Evolutionary conservation across 2,329 filamentous ascomycete species (phyloP), one percentile per base, ranked within the genome.

Genomic region (Ophiostoma triangulosporum): DNA sequence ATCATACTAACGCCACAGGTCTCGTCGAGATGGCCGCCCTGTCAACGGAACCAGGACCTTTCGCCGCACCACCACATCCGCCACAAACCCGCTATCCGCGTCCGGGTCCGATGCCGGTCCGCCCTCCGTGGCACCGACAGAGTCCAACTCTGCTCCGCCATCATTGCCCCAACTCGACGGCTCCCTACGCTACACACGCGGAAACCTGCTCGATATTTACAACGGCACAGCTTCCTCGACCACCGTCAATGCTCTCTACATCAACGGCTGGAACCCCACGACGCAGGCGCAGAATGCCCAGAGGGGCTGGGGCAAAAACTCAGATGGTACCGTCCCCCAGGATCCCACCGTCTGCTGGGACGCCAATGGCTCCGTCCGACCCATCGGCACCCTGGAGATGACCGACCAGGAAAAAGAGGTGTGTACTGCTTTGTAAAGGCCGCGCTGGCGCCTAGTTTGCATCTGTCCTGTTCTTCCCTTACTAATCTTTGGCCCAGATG

Each of bases 291-390:
- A 88, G 61, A 81, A 83, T 64, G 62, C 75, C 67, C 61, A 78
- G 67, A 69, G 81, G 66, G 77, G 79, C 52, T 95, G 88, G 88
- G 86, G 86, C 51, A 88, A 90, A 66, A 76, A 74, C 60, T 78
- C 79, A 55, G 89, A 96, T 59, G 77, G 77, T 56, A 84, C 88
- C 58, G 73, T 77, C 58, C 82, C 82, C 55, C 80, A 86, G 63
- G 89, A 91, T 45, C 87, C 90, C n/a, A 88, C 93, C 58, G 80
- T 91, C 40, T 97, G 90, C 67, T 98, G 91, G 93, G 87, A 95
- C 64, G 70, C 77, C 55, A 76, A 77, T 56, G 88, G 86, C 24
- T 76, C 77, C 52, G 75, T 81, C 45, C 76, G 79, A 58, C 88
- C 90, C 6, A 73, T 96, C 59, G 81, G 81, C 29, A 66, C 95